Percentiles rank a stretch among this genome's conserved stretches.
Evolutionary conservation across 139 green algal genomes (phyloP).

Genomic region (Axilococcus clingmanii): DNA sequence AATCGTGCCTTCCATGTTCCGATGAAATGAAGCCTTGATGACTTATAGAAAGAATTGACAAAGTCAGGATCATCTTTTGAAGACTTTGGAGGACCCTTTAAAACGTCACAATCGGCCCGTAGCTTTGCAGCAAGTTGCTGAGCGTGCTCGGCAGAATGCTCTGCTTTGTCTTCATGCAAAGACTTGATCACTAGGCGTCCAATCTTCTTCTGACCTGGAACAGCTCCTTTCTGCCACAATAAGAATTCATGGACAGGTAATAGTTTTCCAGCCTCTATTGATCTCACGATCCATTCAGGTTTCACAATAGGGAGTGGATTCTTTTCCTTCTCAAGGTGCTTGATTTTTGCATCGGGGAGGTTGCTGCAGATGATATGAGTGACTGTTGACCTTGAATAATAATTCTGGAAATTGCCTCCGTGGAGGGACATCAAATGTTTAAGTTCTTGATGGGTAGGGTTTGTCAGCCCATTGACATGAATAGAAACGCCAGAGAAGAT

Average conservation of each 20-base stretch:
- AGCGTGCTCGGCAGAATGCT: no score
- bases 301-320: constrained; percentile 55
- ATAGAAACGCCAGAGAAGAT: constrained; percentile 80
- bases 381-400: constrained; percentile 48
- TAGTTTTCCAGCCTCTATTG: constrained; percentile 38
- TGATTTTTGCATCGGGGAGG: constrained; percentile 82
- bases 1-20: constrained; percentile 71
- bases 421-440: constrained; percentile 85
- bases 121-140: constrained; percentile 40
- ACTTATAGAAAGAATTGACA: constrained; percentile 64
- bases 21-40: constrained; percentile 73
- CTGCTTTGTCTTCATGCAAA: no score
- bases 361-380: constrained; percentile 91
- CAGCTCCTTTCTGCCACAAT: constrained; percentile 26
- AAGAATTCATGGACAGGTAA: constrained; percentile 40
- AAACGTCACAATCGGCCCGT: constrained; percentile 49
- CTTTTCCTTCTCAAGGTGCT: constrained; percentile 18
- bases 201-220: constrained; percentile 32
- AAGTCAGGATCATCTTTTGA: constrained; percentile 64
- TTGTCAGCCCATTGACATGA: constrained; percentile 80
- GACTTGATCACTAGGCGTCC: no score
- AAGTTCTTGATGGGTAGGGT: constrained; percentile 68
- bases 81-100: constrained; percentile 43
- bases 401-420: constrained; percentile 83
- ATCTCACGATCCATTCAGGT: constrained; percentile 73